These are phyloP conservation scores for Mycena sanguinolenta DNA, from an alignment of 768 basidiomycete species.

Conservation along the genomic window DNA sequence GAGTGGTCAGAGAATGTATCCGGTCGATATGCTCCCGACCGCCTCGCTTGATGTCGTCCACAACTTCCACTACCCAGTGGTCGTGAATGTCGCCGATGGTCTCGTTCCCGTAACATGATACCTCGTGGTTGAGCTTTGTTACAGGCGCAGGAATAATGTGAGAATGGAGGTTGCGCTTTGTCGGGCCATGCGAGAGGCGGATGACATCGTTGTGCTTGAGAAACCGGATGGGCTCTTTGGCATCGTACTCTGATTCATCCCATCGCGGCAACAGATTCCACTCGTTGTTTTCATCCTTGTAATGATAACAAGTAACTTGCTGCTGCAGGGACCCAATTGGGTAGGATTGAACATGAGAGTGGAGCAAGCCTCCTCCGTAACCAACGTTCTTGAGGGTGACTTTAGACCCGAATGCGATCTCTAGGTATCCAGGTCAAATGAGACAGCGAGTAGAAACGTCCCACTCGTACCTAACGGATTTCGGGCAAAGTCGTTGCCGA, in stretches of 20 bases:
- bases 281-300: constrained; percentile 98
- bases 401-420: constrained; percentile 91
- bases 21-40: constrained; percentile 66
- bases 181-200: constrained; percentile 85
- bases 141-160: constrained; percentile 91
- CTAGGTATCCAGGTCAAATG: constrained; percentile 51
- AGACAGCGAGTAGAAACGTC: neutral
- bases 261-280: constrained; percentile 87
- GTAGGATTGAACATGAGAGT: constrained; percentile 97
- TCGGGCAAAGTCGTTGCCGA: constrained; percentile 92
- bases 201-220: constrained; percentile 83
- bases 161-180: constrained; percentile 93
- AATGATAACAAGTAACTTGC: constrained; percentile 99
- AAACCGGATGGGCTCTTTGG: constrained; percentile 76
- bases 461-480: constrained; percentile 83
- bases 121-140: constrained; percentile 90
- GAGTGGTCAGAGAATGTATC: constrained; percentile 93
- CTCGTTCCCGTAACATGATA: constrained; percentile 93
- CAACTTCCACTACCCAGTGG: constrained; percentile 93
- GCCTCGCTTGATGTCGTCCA: constrained; percentile 87
- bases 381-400: constrained; percentile 97
- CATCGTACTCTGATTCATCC: constrained; percentile 78
- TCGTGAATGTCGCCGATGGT: constrained; percentile 92
- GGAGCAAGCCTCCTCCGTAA: constrained; percentile 95
- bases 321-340: constrained; percentile 94